Evolutionary conservation across 2,329 filamentous ascomycete species (phyloP).

Genomic region (Fusarium bactridioides): DNA sequence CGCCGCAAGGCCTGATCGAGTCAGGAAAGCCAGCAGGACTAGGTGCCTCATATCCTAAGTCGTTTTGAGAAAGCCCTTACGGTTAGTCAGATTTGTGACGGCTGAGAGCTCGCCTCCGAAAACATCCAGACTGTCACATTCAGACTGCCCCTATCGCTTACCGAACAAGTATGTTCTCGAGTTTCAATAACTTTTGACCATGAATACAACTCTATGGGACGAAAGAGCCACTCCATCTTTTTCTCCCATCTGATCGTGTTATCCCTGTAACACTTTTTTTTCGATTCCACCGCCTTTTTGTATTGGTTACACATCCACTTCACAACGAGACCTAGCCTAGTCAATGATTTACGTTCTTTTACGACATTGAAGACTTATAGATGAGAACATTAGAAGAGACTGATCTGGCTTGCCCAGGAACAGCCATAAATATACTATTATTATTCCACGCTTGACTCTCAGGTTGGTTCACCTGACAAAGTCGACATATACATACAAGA

Average conservation of each 20-base stretch:
- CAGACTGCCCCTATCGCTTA: neutral
- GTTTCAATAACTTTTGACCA: neutral
- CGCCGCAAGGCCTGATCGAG: conserved; percentile 44
- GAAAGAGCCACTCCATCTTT: neutral
- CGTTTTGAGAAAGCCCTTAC: neutral
- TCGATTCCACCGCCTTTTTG: neutral
- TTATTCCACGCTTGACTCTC: conserved; percentile 30
- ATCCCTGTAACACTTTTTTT: neutral
- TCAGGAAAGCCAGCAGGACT: neutral
- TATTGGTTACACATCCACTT: neutral
- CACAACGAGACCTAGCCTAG: neutral
- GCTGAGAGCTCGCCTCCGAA: neutral
- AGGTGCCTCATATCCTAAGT: neutral
- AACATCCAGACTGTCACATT: neutral
- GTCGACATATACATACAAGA: conserved; percentile 38
- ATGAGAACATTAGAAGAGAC: conserved; percentile 32
- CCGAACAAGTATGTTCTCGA: neutral
- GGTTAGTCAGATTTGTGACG: neutral
- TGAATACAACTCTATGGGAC: neutral
- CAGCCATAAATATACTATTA: conserved; percentile 38
- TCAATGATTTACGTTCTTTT: neutral
- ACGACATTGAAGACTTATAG: conserved; percentile 16
- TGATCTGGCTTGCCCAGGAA: conserved; percentile 9
- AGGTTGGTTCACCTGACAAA: conserved; percentile 30
- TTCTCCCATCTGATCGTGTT: neutral